Evolutionary conservation across 345 rosid species (phyloP), one percentile per base, ranked within the genome.

Genomic region (Lumnitzera littorea): DNA sequence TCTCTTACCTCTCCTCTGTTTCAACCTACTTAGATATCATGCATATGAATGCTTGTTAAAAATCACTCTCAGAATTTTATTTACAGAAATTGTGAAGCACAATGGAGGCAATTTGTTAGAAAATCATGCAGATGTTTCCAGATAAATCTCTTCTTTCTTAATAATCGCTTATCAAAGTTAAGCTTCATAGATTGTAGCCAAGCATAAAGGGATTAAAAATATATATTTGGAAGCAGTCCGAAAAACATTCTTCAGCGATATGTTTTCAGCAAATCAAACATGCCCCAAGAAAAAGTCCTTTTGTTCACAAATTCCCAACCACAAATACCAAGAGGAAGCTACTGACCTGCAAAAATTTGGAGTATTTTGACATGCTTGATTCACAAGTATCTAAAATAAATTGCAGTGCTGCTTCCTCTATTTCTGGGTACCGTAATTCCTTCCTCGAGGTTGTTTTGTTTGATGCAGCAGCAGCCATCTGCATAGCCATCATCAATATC

Each of bases 391-490:
- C 95, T 29, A 89, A 70, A 60, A 92, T 66, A 74, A 80, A 87
- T 68, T 87, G 96, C 61, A 89, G 57, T 47, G 95, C 90, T 55
- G 73, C 61, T 74, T 94, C 97, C 71, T 89, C 95, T 12, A 94
- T 74, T 68, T 85, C 87, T 0, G 89, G 86, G 73, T 78, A 89
- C 48, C 70, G 76, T 57, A 74, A 56, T 69, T 84, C 84, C 62
- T 85, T 89, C 60, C 79, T 84, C 6, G 72, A 56, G 49, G 74
- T 67, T 66, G 77, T 72, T 67, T 84, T 82, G 62, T 85, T 85
- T 24, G 99, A 87, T 62, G 97, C 95, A 15, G 96, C 89, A 51
- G 91, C 81, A n/a, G 95, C 96, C 87, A 94, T 80, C 99, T 87
- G 80, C 63, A 75, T 61, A 20, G 55, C 67, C 68, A 62, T 62